phyloP scores from a whole-genome alignment of 352 stramenopile genomes.

The Globisporangium canariense region DNA sequence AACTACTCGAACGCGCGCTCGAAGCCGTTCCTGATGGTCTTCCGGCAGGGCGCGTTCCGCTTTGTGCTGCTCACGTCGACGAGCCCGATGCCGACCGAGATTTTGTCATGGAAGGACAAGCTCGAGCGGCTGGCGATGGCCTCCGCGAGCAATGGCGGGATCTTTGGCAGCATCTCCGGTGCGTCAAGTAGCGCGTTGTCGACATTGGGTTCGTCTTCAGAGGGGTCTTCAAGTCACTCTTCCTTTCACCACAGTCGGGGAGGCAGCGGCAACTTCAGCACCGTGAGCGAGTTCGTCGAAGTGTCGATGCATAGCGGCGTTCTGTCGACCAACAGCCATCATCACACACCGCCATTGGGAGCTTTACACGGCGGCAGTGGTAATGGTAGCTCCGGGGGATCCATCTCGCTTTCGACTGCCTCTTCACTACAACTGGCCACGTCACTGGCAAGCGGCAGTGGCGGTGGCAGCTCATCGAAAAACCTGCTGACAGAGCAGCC shows the following conservation, averaged over 20 bases:
- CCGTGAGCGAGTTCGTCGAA: constrained; percentile 26
- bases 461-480: neutral
- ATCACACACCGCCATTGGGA: constrained; percentile 6
- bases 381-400: neutral
- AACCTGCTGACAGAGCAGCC: neutral
- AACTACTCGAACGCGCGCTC: constrained; percentile 28
- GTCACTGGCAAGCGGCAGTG: neutral
- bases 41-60: constrained; percentile 38
- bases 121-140: constrained; percentile 32
- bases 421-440: neutral
- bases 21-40: constrained; percentile 59
- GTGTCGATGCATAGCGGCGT: constrained; percentile 33
- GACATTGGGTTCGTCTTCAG: neutral
- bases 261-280: neutral
- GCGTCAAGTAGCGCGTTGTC: neutral
- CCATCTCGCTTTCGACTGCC: constrained; percentile 3
- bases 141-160: neutral
- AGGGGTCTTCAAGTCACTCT: neutral
- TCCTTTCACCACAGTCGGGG: neutral
- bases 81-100: constrained; percentile 34
- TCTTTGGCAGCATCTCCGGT: constrained; percentile 15
- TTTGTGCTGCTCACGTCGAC: constrained; percentile 53
- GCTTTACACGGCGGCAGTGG: neutral
- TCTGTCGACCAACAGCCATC: constrained; percentile 16
- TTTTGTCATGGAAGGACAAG: constrained; percentile 59